These are phyloP conservation scores for Euclidium syriacum DNA, from an alignment of 345 rosid species.

Conservation along the genomic window DNA sequence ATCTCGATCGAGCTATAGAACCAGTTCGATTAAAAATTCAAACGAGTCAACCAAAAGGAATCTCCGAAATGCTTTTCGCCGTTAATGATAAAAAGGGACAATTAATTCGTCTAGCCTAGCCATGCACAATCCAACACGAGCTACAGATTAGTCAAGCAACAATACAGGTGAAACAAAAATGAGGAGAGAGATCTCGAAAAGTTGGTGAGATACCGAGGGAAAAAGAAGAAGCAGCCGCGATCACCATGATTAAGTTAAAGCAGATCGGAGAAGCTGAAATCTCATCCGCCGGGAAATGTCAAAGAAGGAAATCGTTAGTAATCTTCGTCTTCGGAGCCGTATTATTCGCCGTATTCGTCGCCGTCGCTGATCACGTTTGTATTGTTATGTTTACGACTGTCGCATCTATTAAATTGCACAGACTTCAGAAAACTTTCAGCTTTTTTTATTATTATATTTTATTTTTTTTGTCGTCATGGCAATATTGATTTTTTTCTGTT, in stretches of 20 bases:
- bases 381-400: slow-evolving; percentile 24
- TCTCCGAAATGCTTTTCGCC: neutral
- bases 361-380: slow-evolving; percentile 27
- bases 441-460: neutral
- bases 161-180: neutral
- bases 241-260: slow-evolving; percentile 49
- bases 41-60: neutral
- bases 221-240: slow-evolving; percentile 64
- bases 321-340: slow-evolving; percentile 12
- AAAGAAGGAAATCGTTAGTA: neutral
- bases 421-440: slow-evolving; percentile 18
- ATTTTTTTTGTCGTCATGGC: slow-evolving; percentile 2
- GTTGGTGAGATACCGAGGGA: slow-evolving; percentile 42
- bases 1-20: neutral
- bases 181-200: slow-evolving; percentile 6
- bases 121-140: slow-evolving; percentile 18
- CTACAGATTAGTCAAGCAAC: slow-evolving; percentile 3
- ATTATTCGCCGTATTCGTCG: neutral
- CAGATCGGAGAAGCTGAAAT: slow-evolving; percentile 6
- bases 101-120: neutral
- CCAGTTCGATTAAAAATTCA: neutral
- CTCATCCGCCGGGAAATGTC: slow-evolving; percentile 19
- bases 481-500: slow-evolving; percentile 1
- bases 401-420: slow-evolving; percentile 15
- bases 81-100: neutral